Evolutionary conservation across 1,284 basidiomycete genomes (phyloP), one percentile per base, ranked within the genome.

Genomic region (Sanghuangporus weigelae): DNA sequence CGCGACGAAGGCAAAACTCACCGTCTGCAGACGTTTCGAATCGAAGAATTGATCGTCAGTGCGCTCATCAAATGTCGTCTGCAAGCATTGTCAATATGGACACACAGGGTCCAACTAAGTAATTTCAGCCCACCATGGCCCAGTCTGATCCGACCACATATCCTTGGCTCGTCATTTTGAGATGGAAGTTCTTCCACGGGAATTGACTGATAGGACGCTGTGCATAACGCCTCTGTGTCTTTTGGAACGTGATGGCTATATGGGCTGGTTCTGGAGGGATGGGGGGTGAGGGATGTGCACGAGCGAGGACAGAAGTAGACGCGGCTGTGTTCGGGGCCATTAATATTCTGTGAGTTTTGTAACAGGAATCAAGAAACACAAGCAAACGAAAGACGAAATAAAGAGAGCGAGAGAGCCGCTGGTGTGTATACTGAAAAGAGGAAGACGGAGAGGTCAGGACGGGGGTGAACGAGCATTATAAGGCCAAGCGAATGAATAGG

Each of bases 31-130:
- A 51, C 49, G 58, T 7, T 35, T 40, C 23, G 48, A 49, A 40
- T 60, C 58, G 38, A 51, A 60, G 49, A 51, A 38, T 19, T 60
- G 58, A 35, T 53, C 48, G 10, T 60, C 58, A 8, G 10, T 39
- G 10, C 46, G 58, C 1, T 42, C 36, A 26, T 60, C 58, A 36
- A 60, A 51, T 11, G 58, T 51, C 7, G 53, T 38, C 53, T 54
- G 16, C 8, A n/a, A 5, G 11, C 21, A 16, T 38, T 44, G 46
- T 31, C 48, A 49, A 21, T 7, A 38, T n/a, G 31, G 31, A 12
- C 4, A 36, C 6, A 14, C 19, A 21, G 2, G 26, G 11, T 54
- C 53, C 26, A 38, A 36, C 23, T 39, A 3, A 16, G 3, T 49
- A 10, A 35, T 6, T 16, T 12, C 31, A 6, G 19, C 56, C 26